Evolutionary conservation across 108 stramenopile genomes (phyloP), one percentile per base, ranked within the genome.

Genomic region (Nitzschia sp.): DNA sequence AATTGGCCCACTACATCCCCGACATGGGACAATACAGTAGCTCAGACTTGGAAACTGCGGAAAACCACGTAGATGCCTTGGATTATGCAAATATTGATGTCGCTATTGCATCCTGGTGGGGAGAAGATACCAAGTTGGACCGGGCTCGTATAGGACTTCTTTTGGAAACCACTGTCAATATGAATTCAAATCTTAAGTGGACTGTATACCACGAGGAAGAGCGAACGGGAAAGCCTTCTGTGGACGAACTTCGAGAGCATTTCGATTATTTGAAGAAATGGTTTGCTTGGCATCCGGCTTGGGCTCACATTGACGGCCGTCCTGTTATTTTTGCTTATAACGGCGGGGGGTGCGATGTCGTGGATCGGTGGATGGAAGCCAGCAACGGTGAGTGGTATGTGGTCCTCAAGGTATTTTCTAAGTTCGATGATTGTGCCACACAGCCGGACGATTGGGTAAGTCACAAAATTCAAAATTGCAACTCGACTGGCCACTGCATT

Each of bases 251-350:
- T 12, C 63, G 64, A 22, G 38, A 26, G 7, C 57, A 74, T 44
- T 66, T 74, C 10, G 51, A 50, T 25, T 74, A 74, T 41, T 40
- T 74, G 25, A 66, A 59, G n/a, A 67, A 74, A 40, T 74, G 65
- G 65, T 74, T 74, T 53, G 64, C 64, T 9, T 74, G 73, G 73
- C 73, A 74, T 41, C 66, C 73, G 19, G 43, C 73, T 19, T 74
- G 58, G 56, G 73, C 65, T 14, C 50, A 59, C 41, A 41, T 74
- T 24, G 73, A 74, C 39, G 56, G 53, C 12, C 46, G 53, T 20
- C 73, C 73, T 7, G 48, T 74, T 12, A 67, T 74, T 50, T 74
- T 67, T 60, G 65, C 67, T 3, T 74, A 57, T 24, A 74, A 74
- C 17, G 65, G 41, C 42, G 48, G 41, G 8, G 70, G 57, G 22